Base-by-base conservation (phyloP, 2,329 filamentous ascomycete genomes). In the Pyricularia sp. region DNA sequence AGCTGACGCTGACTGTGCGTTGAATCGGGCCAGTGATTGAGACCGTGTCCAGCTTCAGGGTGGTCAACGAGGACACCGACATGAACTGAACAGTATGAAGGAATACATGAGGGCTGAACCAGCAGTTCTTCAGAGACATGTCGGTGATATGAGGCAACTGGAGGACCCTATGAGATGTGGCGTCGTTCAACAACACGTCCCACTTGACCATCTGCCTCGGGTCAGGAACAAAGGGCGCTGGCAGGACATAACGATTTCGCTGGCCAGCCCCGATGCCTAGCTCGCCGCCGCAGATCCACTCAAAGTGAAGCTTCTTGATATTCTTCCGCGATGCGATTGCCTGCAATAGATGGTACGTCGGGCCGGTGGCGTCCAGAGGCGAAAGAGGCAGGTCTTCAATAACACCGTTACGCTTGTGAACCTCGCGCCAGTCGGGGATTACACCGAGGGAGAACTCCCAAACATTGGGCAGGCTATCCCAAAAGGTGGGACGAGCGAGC, bases 251-350 rank as follows among this genome's bases (percentile, higher is more conserved):
- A 65, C 79, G 78, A 69, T 88, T 88, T 30, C 88, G 81, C 40
- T 85, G 84, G 68, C 81, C 81, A 2, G 83, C 74, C 28, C 87
- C 86, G 22, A 82, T 75, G 2, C 84, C 85, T 68, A 87, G 82
- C 74, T 91, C 88, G 31, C 88, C 88, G 60, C 88, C 87, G 64
- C 82, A 84, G 6, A 82, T 76, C 82, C 86, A 91, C 66, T 89
- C 88, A 65, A 90, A 81, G 26, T 82, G 84, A 59, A 90, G 75
- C 33, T 75, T 81, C 65, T 79, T 82, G 68, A 90, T 82, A 33
- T 79, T 81, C 26, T 72, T 62, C 28, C 79, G 76, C 55, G 69
- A 69, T 22, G 78, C 77, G 49, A 88, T 78, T 8, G 78, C 70
- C 30, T 77, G 72, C 12, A 90, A 75, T 4, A 88, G 73, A 7